Base-by-base conservation (phyloP, 2,329 filamentous ascomycete genomes). In the Penicillium brasilianum region DNA sequence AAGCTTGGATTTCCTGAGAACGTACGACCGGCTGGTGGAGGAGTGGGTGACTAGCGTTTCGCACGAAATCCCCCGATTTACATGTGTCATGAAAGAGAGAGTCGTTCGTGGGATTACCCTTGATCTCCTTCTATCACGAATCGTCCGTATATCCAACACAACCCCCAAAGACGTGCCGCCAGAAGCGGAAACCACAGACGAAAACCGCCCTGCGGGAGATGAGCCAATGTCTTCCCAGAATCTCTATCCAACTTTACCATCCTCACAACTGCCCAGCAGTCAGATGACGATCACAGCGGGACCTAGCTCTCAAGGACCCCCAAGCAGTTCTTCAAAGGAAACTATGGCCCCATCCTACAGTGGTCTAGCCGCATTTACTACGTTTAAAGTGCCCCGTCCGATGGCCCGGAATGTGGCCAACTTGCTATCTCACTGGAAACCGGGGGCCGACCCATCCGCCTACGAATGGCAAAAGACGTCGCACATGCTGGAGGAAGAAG, bases 31-130 rank as follows among this genome's bases (percentile, higher is more conserved):
- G 36, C 61, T 79, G 55, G 69, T 78, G 18, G 69, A 71, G 44
- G 66, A 76, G 51, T 80, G 77, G 77, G 61, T 80, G 20, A 71
- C 72, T 13, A 68, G 56, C 36, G 62, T 80, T 34, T 69, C 75
- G 4, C 65, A 64, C 7, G 61, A 69, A 11, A 72, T 78, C 59
- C 74, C 78, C 7, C 71, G 71, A n/a, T 70, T 69, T 41, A 71
- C 75, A n/a, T 70, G 78, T 37, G 70, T 77, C 1, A 67, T 68
- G 50, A 80, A 79, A 62, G 78, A 79, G 58, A 76, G 69, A 60
- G 59, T 72, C 10, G 74, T 79, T 49, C 72, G 78, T 43, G 69
- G 66, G 5, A 59, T 79, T 50, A 69, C 74, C 22, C 72, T 71
- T 14, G 77, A 80, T 58, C 60, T 80, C n/a, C 65, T 71, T 28